Percentiles rank a stretch among this genome's conserved stretches.
These are phyloP conservation scores for Lachancea dasiensis DNA, from an alignment of 805 yeast species.

Conservation along the genomic window DNA sequence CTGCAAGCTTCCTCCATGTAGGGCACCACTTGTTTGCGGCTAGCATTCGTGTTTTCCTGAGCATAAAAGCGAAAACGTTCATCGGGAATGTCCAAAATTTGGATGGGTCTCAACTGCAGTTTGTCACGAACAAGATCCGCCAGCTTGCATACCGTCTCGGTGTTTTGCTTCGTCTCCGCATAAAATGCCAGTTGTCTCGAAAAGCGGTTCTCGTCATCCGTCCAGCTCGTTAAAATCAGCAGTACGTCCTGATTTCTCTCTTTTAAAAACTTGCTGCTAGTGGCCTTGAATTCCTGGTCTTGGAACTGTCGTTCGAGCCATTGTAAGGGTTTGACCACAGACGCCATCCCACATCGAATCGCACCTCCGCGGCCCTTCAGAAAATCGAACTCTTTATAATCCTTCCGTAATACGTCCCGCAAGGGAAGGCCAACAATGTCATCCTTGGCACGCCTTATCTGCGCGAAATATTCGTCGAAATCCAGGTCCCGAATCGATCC, in stretches of 20 bases:
- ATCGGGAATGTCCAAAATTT: slow-evolving; percentile 1
- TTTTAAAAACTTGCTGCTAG: slow-evolving; percentile 20
- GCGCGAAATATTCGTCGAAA: slow-evolving; percentile 25
- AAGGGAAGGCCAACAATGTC: slow-evolving; percentile 56
- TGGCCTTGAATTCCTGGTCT: slow-evolving; percentile 16
- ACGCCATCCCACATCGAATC: slow-evolving; percentile 69
- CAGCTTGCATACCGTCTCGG: no score
- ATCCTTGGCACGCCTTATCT: slow-evolving; percentile 46
- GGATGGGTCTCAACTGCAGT: slow-evolving; percentile 13
- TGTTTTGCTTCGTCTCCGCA: slow-evolving; percentile 4
- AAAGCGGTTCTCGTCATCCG: slow-evolving; percentile 29
- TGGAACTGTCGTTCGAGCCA: slow-evolving; percentile 42
- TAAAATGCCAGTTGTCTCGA: slow-evolving; percentile 35
- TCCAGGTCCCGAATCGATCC: slow-evolving; percentile 17
- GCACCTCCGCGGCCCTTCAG: slow-evolving; percentile 25
- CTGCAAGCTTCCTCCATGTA: slow-evolving; percentile 18
- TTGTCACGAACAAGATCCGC: slow-evolving; percentile 15
- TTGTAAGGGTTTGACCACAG: slow-evolving; percentile 57
- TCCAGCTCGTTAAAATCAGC: slow-evolving; percentile 45
- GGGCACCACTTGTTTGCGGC: slow-evolving; percentile 87
- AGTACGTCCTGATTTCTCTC: slow-evolving; percentile 36
- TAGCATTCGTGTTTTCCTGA: slow-evolving; percentile 56
- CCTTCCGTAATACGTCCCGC: slow-evolving; percentile 66
- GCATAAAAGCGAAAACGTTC: slow-evolving; percentile 23
- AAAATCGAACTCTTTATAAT: slow-evolving; percentile 67